These are phyloP conservation scores for Cardiospermum halicacabum DNA, from an alignment of 345 rosid genomes.

Conservation along the genomic window DNA sequence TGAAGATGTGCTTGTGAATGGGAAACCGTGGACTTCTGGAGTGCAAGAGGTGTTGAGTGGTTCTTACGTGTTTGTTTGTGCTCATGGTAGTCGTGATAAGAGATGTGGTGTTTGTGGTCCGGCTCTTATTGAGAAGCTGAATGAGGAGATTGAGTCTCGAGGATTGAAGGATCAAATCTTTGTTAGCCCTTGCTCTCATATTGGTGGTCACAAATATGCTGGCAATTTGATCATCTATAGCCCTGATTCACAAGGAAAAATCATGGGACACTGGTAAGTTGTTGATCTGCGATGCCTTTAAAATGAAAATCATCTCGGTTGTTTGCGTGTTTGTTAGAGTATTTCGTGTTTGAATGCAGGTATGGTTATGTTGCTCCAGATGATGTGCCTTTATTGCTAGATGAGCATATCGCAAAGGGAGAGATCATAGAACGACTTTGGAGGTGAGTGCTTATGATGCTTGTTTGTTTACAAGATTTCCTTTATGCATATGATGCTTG, in stretches of 20 bases:
- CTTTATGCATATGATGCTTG: background rate
- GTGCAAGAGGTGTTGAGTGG: constrained; percentile 53
- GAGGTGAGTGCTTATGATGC: constrained; percentile 53
- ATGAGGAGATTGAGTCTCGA: constrained; percentile 55
- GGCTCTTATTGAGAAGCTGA: constrained; percentile 61
- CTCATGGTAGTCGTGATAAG: constrained; percentile 88
- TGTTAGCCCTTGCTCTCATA: constrained; percentile 79
- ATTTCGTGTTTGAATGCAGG: constrained; percentile 40
- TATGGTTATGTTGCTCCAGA: constrained; percentile 93
- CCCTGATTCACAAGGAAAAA: constrained; percentile 57
- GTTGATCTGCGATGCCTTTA: background rate
- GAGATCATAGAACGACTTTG: constrained; percentile 60
- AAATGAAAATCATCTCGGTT: constrained; percentile 5
- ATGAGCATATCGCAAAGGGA: constrained; percentile 84
- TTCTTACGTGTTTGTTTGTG: constrained; percentile 77
- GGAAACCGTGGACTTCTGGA: constrained; percentile 73
- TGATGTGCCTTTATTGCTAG: constrained; percentile 81
- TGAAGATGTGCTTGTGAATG: constrained; percentile 79
- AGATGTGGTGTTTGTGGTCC: constrained; percentile 99
- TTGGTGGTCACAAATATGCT: constrained; percentile 96
- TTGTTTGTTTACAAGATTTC: constrained; percentile 10
- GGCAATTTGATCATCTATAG: constrained; percentile 82
- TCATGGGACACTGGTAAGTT: constrained; percentile 75
- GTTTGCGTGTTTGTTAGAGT: background rate
- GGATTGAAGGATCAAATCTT: constrained; percentile 56